Evolutionary conservation across 2,329 filamentous ascomycete genomes (phyloP), one percentile per base, ranked within the genome.

Genomic region (Beauveria medogensis): DNA sequence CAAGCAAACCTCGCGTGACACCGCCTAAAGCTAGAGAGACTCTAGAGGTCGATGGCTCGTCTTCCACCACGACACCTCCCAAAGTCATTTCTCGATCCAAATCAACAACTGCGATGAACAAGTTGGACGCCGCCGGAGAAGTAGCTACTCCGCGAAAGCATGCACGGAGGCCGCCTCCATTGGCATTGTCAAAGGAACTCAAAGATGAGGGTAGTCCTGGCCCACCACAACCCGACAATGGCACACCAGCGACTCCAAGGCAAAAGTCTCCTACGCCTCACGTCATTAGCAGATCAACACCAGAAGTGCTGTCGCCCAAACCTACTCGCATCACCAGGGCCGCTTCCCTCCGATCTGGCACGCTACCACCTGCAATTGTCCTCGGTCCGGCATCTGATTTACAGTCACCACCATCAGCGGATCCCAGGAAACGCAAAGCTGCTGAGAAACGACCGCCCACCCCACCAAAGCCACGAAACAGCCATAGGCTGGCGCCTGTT

Each of bases 381-480:
- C 65, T 66, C 12, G 66, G 67, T 18, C 63, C 64, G 1, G 41
- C 65, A 37, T 65, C 62, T 34, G 62, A 67, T 40, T 41, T 63
- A 24, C 59, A 63, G 14, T 67, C 66, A 10, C 64, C 68, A 1
- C 65, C 67, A 2, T 70, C 70, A 8, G 67, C 68, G 2, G 70
- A 71, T 61, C 70, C 70, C 9, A 65, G 62, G 59, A 74, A 72
- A 59, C 68, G 64, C 8, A 67, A 63, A 20, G 55, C 65, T 8
- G 46, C 22, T 3, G 47, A 51, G 22, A 57, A 57, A 20, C 43
- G 41, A 16, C 69, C 75, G 16, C 75, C 77, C 1, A 72, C 73
- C 18, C 74, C 74, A 1, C 74, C 74, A 2, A 69, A 74, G 47
- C 72, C 72, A 10, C 66, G 73, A 2, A 70, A 69, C 2, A 66